Evolutionary conservation across 108 stramenopile species (phyloP).

Genomic region (Nitzschia sp.): DNA sequence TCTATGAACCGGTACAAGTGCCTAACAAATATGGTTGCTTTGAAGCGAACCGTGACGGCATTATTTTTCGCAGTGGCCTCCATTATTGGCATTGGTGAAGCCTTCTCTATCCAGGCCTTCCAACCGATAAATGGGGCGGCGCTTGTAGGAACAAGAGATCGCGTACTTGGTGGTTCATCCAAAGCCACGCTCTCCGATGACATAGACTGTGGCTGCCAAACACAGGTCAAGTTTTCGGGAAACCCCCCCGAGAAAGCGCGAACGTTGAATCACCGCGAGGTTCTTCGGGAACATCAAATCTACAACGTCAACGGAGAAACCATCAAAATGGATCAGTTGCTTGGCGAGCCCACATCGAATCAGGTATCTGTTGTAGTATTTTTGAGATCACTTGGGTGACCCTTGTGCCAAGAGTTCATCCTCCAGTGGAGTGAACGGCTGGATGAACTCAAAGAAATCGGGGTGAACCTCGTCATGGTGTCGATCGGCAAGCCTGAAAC

Average conservation of each 20-base stretch:
- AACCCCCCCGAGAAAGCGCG: slow-evolving; percentile 45
- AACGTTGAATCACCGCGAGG: slow-evolving; percentile 40
- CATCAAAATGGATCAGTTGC: slow-evolving; percentile 33
- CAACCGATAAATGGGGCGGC: no score
- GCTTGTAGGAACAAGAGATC: no score
- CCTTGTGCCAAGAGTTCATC: slow-evolving; percentile 84
- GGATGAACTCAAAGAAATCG: slow-evolving; percentile 51
- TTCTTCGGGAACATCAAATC: slow-evolving; percentile 35
- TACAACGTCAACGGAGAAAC: slow-evolving; percentile 36
- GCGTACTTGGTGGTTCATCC: no score
- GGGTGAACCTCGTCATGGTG: slow-evolving; percentile 50
- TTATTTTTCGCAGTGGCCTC: no score
- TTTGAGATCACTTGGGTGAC: slow-evolving; percentile 76
- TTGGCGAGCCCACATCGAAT: slow-evolving; percentile 17
- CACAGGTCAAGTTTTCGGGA: slow-evolving; percentile 20
- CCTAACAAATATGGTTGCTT: no score
- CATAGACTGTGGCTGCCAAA: slow-evolving; percentile 42
- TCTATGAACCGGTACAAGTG: no score
- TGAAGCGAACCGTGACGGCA: no score
- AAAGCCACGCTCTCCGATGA: slow-evolving; percentile 12
- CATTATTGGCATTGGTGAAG: no score
- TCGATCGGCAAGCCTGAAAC: slow-evolving; percentile 73
- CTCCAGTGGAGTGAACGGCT: slow-evolving; percentile 59
- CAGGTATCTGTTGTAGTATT: slow-evolving; percentile 57
- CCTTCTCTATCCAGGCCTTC: no score